Base-by-base conservation (phyloP, 1,284 basidiomycete species). In the Rhodotorula sp. region DNA sequence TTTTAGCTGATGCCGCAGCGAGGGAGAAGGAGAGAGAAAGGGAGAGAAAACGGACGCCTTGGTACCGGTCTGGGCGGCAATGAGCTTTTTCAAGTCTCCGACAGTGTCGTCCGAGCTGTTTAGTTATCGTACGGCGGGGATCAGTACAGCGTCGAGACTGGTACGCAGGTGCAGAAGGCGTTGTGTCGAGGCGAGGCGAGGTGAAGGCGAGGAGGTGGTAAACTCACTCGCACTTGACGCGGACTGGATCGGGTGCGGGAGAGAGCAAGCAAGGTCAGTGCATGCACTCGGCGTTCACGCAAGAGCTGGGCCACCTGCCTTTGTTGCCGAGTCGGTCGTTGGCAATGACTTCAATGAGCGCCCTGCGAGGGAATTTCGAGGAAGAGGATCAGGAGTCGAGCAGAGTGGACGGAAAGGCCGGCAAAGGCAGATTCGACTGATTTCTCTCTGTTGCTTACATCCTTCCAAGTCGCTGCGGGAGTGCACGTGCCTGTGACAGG, bases 301-400 rank as follows among this genome's bases (percentile, higher is more conserved):
- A n/a, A 48, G 49, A 34, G 6, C 49, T 26, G 15, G 18, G 21
- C 0, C 7, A 70, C 80, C 67, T 59, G 93, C 95, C 95, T 90
- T 97, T 98, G 71, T 92, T 89, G 62, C 96, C 96, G 67, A 97
- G 86, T 80, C 96, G 90, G 85, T 98, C 95, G 83, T 98, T 98
- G 14, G 93, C 96, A 77, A 96, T 96, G 72, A 73, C 65, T 47
- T 73, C 71, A 47, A 73, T 73, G 29, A 73, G 60, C 0, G 61
- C 69, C 72, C 68, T 70, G 29, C 3, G 51, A 21, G 26, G 20
- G 49, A 12, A n/a, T 20, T n/a, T 7, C 43, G 31, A 3, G 16
- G 58, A 26, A 7, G 56, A 48, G 2, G 47, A 26, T 5, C 12
- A 12, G 14, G 1, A 3, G 3, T 5, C 16, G 26, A 57, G 54